Base-by-base conservation (phyloP, 108 stramenopile species). In the Heterococcus sp. region DNA sequence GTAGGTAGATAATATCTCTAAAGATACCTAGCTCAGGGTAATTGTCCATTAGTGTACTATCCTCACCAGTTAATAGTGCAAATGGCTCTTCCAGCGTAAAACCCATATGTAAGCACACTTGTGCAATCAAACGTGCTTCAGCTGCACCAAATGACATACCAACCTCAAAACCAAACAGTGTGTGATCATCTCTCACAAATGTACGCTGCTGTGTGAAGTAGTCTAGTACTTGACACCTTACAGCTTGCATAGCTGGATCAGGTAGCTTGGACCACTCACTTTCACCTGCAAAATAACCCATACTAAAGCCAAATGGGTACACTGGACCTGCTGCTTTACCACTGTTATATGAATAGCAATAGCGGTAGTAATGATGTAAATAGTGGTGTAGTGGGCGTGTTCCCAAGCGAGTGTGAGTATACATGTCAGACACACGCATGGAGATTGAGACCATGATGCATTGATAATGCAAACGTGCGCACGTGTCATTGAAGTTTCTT, bases 11-110 rank as follows among this genome's bases (percentile, higher is more conserved):
- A 73, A 98, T 96, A 76, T 99, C 98, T 34, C 98, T 88, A 64
- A 99, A 97, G 82, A 94, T 95, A 65, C 93, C 98, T 65, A 99
- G 91, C 85, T 97, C 98, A 0, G 98, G 98, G 28, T 95, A 92
- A 58, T 96, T 93, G 72, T 97, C 96, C 76, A 97, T 88, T 14
- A 97, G 74, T 73, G 76, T 37, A 4, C 75, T 65, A 30, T 87
- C 85, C 11, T 86, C 86, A 2, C 87, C 87, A 33, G 84, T 73
- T 40, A 88, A 65, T 36, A 78, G 87, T 31, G 75, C 69, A 70
- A 76, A 76, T 35, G 83, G 85, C 34, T 72, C 58, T 1, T 39
- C 83, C 2, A 76, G 36, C 8, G 31, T 14, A 35, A 83, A 89
- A 2, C 87, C 88, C 81, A 89, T 86, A 27, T 87, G 85, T 21